Evolutionary conservation across 2,329 filamentous ascomycete genomes (phyloP).

Genomic region (Coniella vitis): DNA sequence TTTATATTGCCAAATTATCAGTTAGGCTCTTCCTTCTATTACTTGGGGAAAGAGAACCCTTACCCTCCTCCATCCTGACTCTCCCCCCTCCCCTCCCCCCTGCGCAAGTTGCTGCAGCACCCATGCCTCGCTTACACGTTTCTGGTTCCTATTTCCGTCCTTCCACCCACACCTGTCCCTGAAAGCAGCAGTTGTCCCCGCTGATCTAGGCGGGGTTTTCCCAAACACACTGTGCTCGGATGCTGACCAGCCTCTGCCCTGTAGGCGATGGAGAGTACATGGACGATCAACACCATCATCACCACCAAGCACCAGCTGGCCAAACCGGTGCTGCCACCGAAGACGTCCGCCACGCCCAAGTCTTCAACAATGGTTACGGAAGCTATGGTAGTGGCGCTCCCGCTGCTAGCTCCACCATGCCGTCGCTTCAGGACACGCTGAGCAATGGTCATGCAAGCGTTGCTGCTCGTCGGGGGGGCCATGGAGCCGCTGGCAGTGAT

Average conservation of each 20-base stretch:
- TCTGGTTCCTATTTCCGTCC: conserved; percentile 28
- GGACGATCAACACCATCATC: conserved; percentile 50
- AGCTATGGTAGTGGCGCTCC: conserved; percentile 55
- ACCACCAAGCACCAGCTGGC: conserved; percentile 44
- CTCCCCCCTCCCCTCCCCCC: conserved; percentile 13
- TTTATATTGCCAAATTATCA: conserved; percentile 25
- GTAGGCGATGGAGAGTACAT: conserved; percentile 57
- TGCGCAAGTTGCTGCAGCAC: conserved; percentile 17
- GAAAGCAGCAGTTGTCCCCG: conserved; percentile 15
- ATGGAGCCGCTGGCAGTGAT: conserved; percentile 43
- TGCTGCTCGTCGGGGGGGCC: conserved; percentile 27
- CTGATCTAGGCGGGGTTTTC: conserved; percentile 13
- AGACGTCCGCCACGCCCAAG: conserved; percentile 67
- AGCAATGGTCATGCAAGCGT: conserved; percentile 29
- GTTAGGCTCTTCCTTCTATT: too few relatives aligned
- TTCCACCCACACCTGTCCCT: conserved; percentile 14
- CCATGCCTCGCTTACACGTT: conserved; percentile 18
- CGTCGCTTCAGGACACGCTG: conserved; percentile 55
- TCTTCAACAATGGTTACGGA: conserved; percentile 60
- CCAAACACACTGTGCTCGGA: conserved; percentile 10
- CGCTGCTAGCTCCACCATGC: conserved; percentile 54
- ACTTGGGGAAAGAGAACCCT: background rate
- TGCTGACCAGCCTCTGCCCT: conserved; percentile 23
- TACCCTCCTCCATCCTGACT: conserved; percentile 14
- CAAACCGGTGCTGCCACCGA: conserved; percentile 31